These are phyloP conservation scores for Penicillium egyptiacum DNA, from an alignment of 495 filamentous ascomycete species.

Conservation along the genomic window DNA sequence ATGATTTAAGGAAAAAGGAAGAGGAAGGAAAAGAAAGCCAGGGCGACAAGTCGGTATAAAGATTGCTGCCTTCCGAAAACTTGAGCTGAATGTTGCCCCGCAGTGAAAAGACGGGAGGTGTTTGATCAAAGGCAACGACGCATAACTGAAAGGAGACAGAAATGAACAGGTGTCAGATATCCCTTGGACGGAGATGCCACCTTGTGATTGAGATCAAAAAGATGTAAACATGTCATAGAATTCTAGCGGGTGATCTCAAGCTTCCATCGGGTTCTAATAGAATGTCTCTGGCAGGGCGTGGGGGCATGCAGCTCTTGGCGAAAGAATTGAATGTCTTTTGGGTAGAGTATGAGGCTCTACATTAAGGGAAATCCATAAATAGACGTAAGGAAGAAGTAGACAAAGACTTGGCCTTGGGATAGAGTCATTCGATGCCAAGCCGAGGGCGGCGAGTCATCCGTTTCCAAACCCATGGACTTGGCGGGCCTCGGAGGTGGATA, in stretches of 20 bases:
- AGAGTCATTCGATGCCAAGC: slow-evolving; percentile 11
- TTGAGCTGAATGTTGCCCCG: slow-evolving; percentile 8
- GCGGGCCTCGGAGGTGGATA: neutral
- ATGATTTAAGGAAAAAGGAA: neutral
- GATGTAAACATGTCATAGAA: slow-evolving; percentile 20
- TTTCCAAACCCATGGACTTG: slow-evolving; percentile 15
- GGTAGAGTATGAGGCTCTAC: neutral
- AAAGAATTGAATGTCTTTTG: neutral
- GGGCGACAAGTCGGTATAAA: neutral
- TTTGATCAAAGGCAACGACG: slow-evolving; percentile 4
- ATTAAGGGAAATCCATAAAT: neutral
- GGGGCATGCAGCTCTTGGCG: slow-evolving; percentile 10
- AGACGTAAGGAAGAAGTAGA: neutral
- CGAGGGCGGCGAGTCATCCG: slow-evolving; percentile 17
- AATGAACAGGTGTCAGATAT: neutral
- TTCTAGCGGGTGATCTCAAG: slow-evolving; percentile 17
- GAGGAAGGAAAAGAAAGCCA: neutral
- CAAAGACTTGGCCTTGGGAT: neutral
- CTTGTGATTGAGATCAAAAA: slow-evolving; percentile 13
- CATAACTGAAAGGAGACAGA: neutral
- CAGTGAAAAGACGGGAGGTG: slow-evolving; percentile 4
- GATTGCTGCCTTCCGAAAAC: neutral
- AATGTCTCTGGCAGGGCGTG: slow-evolving; percentile 28
- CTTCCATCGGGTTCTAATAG: slow-evolving; percentile 35
- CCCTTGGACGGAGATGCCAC: slow-evolving; percentile 15